These are phyloP conservation scores for Graphiopsis chlorocephala DNA, from an alignment of 2,329 filamentous ascomycete genomes.

Conservation along the genomic window DNA sequence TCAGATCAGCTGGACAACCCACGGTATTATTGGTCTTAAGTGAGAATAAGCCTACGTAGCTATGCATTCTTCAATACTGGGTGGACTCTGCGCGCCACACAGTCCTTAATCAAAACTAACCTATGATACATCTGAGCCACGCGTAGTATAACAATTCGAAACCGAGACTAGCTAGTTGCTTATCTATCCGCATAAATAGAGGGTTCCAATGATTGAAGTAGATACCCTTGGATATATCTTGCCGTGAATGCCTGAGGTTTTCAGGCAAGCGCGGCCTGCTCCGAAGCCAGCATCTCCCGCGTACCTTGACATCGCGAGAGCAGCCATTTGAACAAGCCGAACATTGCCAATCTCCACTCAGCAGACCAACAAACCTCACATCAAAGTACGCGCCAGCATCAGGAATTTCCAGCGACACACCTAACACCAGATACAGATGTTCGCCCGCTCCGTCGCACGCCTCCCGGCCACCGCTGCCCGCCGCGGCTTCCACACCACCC, in stretches of 20 bases:
- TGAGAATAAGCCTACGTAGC: background rate
- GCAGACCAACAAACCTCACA: conserved; percentile 9
- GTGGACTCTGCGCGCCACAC: background rate
- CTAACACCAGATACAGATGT: conserved; percentile 28
- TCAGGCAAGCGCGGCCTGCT: conserved; percentile 3
- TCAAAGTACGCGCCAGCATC: conserved; percentile 4
- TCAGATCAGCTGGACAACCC: background rate
- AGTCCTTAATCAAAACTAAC: background rate
- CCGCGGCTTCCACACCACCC: conserved; percentile 92
- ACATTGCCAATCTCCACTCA: conserved; percentile 10
- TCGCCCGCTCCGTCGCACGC: conserved; percentile 51
- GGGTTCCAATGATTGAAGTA: too few species aligned
- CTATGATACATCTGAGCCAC: too few species aligned
- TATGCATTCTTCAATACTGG: background rate
- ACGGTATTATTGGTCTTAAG: background rate
- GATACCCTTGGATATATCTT: background rate
- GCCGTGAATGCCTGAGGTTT: background rate
- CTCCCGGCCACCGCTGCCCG: conserved; percentile 63
- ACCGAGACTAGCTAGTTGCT: background rate
- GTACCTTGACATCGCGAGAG: conserved; percentile 4
- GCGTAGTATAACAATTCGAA: background rate
- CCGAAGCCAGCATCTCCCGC: conserved; percentile 8
- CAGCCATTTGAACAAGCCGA: conserved; percentile 8
- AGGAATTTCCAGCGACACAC: background rate
- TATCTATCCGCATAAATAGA: background rate